phyloP scores from a whole-genome alignment of 371 early-diverging fungal species.

The Lichtheimia corymbifera region DNA sequence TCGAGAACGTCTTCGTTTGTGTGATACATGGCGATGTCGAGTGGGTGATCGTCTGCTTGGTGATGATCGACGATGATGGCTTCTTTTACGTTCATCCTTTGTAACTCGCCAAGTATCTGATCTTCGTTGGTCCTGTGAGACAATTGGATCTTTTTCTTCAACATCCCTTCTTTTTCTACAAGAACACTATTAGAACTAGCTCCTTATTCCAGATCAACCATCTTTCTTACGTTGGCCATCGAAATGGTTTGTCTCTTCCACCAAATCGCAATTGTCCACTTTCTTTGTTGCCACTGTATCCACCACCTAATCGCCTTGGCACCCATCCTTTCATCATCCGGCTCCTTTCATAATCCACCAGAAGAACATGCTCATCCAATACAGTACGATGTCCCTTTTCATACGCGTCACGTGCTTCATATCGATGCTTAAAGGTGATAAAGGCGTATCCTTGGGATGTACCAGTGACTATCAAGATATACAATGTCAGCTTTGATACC shows the following conservation, averaged over 20 bases:
- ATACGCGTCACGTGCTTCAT: constrained; percentile 47
- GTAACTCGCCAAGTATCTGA: constrained; percentile 9
- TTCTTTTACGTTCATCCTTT: not conserved
- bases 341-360: constrained; percentile 63
- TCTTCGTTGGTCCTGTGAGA: constrained; percentile 8
- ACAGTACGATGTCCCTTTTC: constrained; percentile 30
- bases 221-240: constrained; percentile 32
- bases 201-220: not conserved
- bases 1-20: not conserved
- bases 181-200: not conserved
- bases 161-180: not conserved
- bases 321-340: constrained; percentile 59
- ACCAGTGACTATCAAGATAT: constrained; percentile 49
- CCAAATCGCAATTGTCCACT: constrained; percentile 69
- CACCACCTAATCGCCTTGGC: constrained; percentile 65
- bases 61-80: not conserved
- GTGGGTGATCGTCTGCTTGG: no score
- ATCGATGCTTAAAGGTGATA: constrained; percentile 39
- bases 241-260: constrained; percentile 57
- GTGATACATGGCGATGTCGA: not conserved
- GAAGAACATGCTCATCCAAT: constrained; percentile 45
- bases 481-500: no score
- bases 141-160: not conserved
- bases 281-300: constrained; percentile 63
- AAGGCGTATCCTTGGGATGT: constrained; percentile 59